Base-by-base conservation (phyloP, 108 stramenopile species). In the Aurantiochytrium sp. region DNA sequence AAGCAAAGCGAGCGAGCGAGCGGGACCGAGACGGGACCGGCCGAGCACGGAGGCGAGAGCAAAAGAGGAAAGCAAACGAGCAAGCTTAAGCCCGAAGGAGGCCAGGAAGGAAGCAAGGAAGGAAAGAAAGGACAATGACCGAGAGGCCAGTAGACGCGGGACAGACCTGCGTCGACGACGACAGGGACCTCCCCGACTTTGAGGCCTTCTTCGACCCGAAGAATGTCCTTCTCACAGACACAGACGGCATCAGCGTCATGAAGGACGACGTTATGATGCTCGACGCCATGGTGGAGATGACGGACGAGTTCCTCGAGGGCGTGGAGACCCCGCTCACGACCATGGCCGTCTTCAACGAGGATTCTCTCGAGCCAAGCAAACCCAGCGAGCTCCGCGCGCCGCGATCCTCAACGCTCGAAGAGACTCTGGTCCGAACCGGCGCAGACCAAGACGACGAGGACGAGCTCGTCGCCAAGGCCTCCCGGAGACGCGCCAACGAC, bases 321-420 rank as follows among this genome's bases (percentile, higher is more conserved):
- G 45, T 81, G 39, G 73, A 81, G 45, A 81, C 73, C 73, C 73
- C 73, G 4, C 73, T 81, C 73, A 81, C 39, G 19, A 48, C 73
- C 12, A 41, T 81, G 39, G 73, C 73, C n/a, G 73, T 81, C 24
- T 81, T 81, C 73, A 48, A 81, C 30, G 73, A 81, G 19, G 73
- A 41, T 1, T 48, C 73, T 1, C 39, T 81, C 73, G 73, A 81
- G 24, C 73, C 73, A 12, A 41, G 73, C 73, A 48, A 48, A 42
- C 42, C 39, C 32, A 65, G 59, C 59, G 59, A 30, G 10, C 27
- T 32, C 10, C 27, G 59, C 10, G 59, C 59, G 6, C 50, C 50
- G 15, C 50, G 50, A 15, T 8, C 17, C 50, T 3, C 50, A 52
- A 17, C 15, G 8, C 50, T 52, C 17, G 50, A 52, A 52, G 50